Conservation (phyloP, 129 eudicot genomes). For the Tanacetum coccineum region DNA sequence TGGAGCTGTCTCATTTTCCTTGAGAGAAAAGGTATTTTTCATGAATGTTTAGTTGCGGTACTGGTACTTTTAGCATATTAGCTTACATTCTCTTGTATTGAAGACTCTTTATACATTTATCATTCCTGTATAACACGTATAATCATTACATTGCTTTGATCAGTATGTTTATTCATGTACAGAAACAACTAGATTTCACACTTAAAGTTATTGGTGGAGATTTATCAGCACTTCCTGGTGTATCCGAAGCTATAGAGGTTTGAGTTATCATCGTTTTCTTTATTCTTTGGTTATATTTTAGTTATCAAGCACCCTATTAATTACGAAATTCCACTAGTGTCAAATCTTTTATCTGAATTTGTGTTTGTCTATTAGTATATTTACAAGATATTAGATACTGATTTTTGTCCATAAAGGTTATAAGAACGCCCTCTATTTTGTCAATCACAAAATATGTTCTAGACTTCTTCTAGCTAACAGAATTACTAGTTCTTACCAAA, state of each 20-base stretch:
- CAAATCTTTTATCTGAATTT: too few species aligned
- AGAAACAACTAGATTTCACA: conserved; percentile 62
- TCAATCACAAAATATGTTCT: too few species aligned
- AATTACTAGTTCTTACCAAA: too few species aligned
- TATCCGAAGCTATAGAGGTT: conserved; percentile 95
- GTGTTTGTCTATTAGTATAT: too few species aligned
- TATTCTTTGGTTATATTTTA: conserved; percentile 4
- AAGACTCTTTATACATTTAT: conserved; percentile 11
- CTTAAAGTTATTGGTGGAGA: conserved; percentile 97
- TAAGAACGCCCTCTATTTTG: too few species aligned
- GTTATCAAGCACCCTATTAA: background rate
- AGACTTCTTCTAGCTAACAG: too few species aligned
- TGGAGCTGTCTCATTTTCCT: conserved; percentile 79
- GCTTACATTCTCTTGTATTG: background rate
- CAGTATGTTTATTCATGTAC: conserved; percentile 23
- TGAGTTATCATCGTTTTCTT: conserved; percentile 20
- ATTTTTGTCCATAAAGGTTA: too few species aligned
- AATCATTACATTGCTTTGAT: background rate
- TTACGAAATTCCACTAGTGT: background rate
- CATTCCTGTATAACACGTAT: background rate
- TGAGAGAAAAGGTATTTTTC: conserved; percentile 75
- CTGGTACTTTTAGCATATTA: background rate
- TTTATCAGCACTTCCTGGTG: conserved; percentile 77
- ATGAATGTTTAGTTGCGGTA: background rate
- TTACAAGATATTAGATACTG: too few species aligned